A percentile compares a stretch with the other conserved stretches of the same genome.
phyloP scores from a whole-genome alignment of 2,329 filamentous ascomycete species.

The Pseudocercospora vitis region DNA sequence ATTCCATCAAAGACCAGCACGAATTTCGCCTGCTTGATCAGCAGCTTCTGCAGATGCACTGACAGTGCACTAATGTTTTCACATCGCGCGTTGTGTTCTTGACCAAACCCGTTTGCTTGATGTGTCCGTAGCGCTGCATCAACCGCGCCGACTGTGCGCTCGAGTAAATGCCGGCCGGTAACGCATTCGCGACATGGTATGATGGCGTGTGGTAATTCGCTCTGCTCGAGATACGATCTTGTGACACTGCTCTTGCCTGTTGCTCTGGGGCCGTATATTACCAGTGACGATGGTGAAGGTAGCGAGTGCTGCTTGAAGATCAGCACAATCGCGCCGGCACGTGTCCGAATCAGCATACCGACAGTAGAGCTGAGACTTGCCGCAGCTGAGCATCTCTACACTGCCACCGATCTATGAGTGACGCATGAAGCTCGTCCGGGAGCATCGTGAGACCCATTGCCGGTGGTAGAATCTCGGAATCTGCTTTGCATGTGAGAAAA shows the following conservation, averaged over 20 bases:
- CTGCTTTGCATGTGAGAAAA: slow-evolving; percentile 10
- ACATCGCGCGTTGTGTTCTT: slow-evolving; percentile 60
- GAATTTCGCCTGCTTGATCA: slow-evolving; percentile 62
- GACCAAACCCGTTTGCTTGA: slow-evolving; percentile 29
- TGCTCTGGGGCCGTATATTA: slow-evolving; percentile 80
- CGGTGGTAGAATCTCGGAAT: not conserved
- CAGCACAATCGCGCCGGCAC: slow-evolving; percentile 6
- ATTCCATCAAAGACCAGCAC: slow-evolving; percentile 85
- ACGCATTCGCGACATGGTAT: slow-evolving; percentile 74
- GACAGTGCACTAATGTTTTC: slow-evolving; percentile 77
- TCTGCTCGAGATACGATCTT: slow-evolving; percentile 58
- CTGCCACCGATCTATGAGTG: slow-evolving; percentile 34
- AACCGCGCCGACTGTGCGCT: slow-evolving; percentile 62
- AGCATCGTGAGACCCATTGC: slow-evolving; percentile 17
- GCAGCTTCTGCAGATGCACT: slow-evolving; percentile 67
- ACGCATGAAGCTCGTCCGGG: slow-evolving; percentile 33
- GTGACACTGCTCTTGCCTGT: slow-evolving; percentile 81
- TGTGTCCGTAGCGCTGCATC: slow-evolving; percentile 40
- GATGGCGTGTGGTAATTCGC: slow-evolving; percentile 57
- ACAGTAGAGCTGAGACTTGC: slow-evolving; percentile 48
- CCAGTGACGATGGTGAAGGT: slow-evolving; percentile 71
- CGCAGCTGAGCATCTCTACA: slow-evolving; percentile 49
- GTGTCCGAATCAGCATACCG: slow-evolving; percentile 38
- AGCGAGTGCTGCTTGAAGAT: slow-evolving; percentile 55
- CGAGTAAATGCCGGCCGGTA: slow-evolving; percentile 73